These are phyloP conservation scores for Neurospora sp. DNA, from an alignment of 495 filamentous ascomycete species.

Conservation along the genomic window DNA sequence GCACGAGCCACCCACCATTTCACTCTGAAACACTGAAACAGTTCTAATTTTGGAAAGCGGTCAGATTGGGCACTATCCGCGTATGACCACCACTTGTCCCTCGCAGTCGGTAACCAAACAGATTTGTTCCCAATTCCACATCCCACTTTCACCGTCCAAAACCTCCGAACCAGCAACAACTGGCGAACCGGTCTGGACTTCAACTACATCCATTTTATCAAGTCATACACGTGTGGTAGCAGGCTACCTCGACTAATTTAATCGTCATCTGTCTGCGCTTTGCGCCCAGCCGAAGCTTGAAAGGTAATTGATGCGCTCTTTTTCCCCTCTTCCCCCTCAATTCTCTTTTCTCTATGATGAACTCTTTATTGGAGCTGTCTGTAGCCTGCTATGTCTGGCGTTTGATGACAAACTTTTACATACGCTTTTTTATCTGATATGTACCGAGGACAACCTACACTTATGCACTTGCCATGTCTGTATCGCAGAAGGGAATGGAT, in stretches of 20 bases:
- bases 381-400: constrained; percentile 39
- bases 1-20: constrained; percentile 1
- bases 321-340: background rate
- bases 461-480: background rate
- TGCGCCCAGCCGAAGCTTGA: background rate
- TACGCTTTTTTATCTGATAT: constrained; percentile 46
- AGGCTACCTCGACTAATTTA: background rate
- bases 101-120: background rate
- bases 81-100: background rate
- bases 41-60: background rate
- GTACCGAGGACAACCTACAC: background rate
- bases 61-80: background rate
- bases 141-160: background rate
- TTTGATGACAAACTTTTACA: constrained; percentile 42
- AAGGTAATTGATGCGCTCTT: background rate
- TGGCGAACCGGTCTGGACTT: background rate
- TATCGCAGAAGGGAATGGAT: background rate
- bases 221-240: background rate
- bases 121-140: background rate
- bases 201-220: background rate
- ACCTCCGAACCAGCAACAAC: background rate
- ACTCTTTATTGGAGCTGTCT: constrained; percentile 95
- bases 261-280: background rate
- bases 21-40: background rate
- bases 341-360: constrained; percentile 33